These are phyloP conservation scores for Lepidium africanum DNA, from an alignment of 345 rosid genomes.

Conservation along the genomic window DNA sequence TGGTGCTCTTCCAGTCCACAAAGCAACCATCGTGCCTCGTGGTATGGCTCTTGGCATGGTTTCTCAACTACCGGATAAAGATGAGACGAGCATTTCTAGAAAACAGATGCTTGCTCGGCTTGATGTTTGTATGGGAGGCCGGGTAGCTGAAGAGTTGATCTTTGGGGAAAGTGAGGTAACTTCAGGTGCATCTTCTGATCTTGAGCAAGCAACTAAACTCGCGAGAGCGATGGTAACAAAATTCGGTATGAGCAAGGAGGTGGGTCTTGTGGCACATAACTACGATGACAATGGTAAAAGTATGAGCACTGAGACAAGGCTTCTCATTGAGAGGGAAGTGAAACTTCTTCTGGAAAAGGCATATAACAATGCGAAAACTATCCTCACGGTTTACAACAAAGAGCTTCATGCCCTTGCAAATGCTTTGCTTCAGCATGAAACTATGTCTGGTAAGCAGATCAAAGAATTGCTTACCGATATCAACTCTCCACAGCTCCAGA, in stretches of 20 bases:
- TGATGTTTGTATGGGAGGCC: conserved; percentile 94
- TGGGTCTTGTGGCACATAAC: conserved; percentile 69
- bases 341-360: conserved; percentile 62
- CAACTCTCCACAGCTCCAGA: conserved; percentile 51
- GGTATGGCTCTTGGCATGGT: conserved; percentile 98
- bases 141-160: conserved; percentile 93
- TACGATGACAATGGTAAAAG: conserved; percentile 87
- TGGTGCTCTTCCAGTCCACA: conserved; percentile 92
- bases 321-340: conserved; percentile 86
- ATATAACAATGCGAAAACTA: conserved; percentile 74
- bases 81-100: conserved; percentile 58
- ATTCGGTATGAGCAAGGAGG: conserved; percentile 85
- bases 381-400: conserved; percentile 65
- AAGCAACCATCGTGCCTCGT: conserved; percentile 93
- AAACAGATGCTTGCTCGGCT: conserved; percentile 96
- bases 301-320: conserved; percentile 96
- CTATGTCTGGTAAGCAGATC: conserved; percentile 73
- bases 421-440: conserved; percentile 77
- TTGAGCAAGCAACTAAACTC: conserved; percentile 70
- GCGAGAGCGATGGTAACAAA: conserved; percentile 91
- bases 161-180: conserved; percentile 91
- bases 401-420: conserved; percentile 80
- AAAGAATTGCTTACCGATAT: conserved; percentile 59
- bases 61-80: conserved; percentile 80
- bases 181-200: conserved; percentile 81